A percentile compares a stretch with the other conserved stretches of the same genome.
Conservation (phyloP, 768 basidiomycete genomes). For the Cyathus striatus region DNA sequence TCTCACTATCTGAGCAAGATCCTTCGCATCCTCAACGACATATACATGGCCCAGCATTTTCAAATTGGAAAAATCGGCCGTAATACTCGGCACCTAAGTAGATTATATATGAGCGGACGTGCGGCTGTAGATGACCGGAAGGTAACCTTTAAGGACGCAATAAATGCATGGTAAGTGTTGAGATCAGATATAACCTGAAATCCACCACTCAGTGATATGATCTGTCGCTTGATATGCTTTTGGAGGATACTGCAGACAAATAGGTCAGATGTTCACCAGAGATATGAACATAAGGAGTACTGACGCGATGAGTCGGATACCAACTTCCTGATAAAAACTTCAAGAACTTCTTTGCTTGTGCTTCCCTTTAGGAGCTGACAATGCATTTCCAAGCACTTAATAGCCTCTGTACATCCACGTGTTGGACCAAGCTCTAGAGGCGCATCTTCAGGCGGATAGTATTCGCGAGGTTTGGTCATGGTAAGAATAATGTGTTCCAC, state of each 20-base stretch:
- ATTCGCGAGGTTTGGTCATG: slow-evolving; percentile 79
- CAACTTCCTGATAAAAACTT: slow-evolving; percentile 99
- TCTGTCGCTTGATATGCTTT: slow-evolving; percentile 95
- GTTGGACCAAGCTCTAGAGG: slow-evolving; percentile 83
- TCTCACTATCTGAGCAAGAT: slow-evolving; percentile 91
- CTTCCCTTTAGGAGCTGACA: slow-evolving; percentile 89
- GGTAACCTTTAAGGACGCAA: slow-evolving; percentile 84
- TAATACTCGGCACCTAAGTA: slow-evolving; percentile 65
- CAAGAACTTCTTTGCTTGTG: slow-evolving; percentile 92
- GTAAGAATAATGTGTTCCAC: slow-evolving; percentile 91
- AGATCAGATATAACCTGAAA: slow-evolving; percentile 96
- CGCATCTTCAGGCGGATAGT: slow-evolving; percentile 81
- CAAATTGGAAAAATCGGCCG: slow-evolving; percentile 85
- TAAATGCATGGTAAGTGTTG: slow-evolving; percentile 89
- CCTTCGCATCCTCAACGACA: slow-evolving; percentile 93
- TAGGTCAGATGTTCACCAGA: neutral
- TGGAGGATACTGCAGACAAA: slow-evolving; percentile 62
- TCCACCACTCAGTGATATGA: slow-evolving; percentile 90
- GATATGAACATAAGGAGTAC: slow-evolving; percentile 23
- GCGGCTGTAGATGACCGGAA: no score
- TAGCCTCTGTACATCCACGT: slow-evolving; percentile 82
- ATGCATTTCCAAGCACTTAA: slow-evolving; percentile 84
- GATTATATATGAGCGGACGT: neutral
- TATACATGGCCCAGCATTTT: slow-evolving; percentile 98
- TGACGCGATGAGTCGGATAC: slow-evolving; percentile 80